phyloP scores from a whole-genome alignment of 495 filamentous ascomycete species.

The Neurospora sp. region DNA sequence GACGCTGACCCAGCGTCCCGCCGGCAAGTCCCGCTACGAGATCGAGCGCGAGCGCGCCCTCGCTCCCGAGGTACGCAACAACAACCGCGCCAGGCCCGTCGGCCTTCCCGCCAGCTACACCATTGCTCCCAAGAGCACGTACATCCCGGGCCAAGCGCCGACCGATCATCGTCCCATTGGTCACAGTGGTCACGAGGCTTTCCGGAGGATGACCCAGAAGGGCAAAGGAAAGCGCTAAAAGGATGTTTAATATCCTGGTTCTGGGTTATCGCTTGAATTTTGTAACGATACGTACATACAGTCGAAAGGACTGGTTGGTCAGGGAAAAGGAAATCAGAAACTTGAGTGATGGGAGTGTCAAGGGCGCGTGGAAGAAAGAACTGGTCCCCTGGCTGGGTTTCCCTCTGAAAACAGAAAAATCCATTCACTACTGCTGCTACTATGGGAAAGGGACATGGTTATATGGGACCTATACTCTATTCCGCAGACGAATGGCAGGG shows the following conservation, averaged over 20 bases:
- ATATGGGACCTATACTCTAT: not conserved
- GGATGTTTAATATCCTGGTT: not conserved
- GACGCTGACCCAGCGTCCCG: conserved; percentile 35
- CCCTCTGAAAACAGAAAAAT: not conserved
- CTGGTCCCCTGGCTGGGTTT: not conserved
- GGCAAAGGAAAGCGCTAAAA: conserved; percentile 44
- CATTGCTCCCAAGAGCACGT: conserved; percentile 59
- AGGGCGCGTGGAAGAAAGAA: not conserved
- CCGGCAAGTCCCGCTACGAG: conserved; percentile 36
- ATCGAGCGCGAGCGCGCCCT: conserved; percentile 60
- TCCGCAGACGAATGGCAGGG: not conserved
- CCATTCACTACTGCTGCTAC: not conserved
- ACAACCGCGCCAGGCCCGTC: conserved; percentile 63
- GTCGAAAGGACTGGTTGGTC: too few relatives aligned
- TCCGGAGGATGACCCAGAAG: conserved; percentile 70
- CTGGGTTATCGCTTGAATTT: not conserved
- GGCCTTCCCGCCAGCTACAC: conserved; percentile 68
- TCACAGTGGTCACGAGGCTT: conserved; percentile 65
- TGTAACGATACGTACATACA: not conserved
- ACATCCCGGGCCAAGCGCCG: conserved; percentile 28
- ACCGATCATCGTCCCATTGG: conserved; percentile 51
- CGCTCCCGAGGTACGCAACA: conserved; percentile 51
- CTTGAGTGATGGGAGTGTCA: not conserved
- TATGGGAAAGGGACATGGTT: not conserved
- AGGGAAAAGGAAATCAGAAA: not conserved